Conservation (phyloP, 2,329 filamentous ascomycete species). For the Calonectria honghensis region DNA sequence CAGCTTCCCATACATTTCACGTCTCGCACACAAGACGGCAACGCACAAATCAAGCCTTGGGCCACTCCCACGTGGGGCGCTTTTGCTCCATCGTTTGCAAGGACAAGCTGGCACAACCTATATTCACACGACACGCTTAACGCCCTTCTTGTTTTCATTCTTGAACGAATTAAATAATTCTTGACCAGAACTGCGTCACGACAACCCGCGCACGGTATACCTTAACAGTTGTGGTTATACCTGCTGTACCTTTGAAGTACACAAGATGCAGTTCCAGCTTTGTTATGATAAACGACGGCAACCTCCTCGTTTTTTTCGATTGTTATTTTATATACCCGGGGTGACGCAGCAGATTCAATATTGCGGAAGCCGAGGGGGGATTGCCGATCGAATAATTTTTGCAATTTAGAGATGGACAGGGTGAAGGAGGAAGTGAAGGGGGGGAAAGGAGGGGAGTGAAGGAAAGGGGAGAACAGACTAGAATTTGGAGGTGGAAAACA, state of each 20-base stretch:
- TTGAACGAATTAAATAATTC: slow-evolving; percentile 46
- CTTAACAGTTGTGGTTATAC: neutral
- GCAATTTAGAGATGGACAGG: slow-evolving; percentile 31
- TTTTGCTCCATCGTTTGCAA: slow-evolving; percentile 20
- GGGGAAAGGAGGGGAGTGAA: neutral
- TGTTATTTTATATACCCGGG: slow-evolving; percentile 55
- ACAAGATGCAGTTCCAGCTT: slow-evolving; percentile 33
- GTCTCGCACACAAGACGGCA: slow-evolving; percentile 35
- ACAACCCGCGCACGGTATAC: slow-evolving; percentile 29
- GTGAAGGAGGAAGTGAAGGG: slow-evolving; percentile 24
- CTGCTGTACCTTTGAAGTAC: slow-evolving; percentile 24
- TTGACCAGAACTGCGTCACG: slow-evolving; percentile 39
- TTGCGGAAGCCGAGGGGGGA: slow-evolving; percentile 45
- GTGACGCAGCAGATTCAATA: slow-evolving; percentile 46
- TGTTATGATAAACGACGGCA: slow-evolving; percentile 43
- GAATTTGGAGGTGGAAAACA: slow-evolving; percentile 22
- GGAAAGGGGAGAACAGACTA: slow-evolving; percentile 16
- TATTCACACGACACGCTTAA: slow-evolving; percentile 34
- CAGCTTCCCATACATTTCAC: slow-evolving; percentile 41
- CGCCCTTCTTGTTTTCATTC: slow-evolving; percentile 39
- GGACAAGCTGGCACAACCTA: slow-evolving; percentile 22
- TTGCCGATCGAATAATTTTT: slow-evolving; percentile 46
- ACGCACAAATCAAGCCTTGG: slow-evolving; percentile 29
- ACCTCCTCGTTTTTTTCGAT: slow-evolving; percentile 51
- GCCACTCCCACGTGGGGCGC: slow-evolving; percentile 28